Percentiles rank a stretch among this genome's conserved stretches.
Evolutionary conservation across 2,329 filamentous ascomycete species (phyloP).

Genomic region (Cytospora leucostoma): DNA sequence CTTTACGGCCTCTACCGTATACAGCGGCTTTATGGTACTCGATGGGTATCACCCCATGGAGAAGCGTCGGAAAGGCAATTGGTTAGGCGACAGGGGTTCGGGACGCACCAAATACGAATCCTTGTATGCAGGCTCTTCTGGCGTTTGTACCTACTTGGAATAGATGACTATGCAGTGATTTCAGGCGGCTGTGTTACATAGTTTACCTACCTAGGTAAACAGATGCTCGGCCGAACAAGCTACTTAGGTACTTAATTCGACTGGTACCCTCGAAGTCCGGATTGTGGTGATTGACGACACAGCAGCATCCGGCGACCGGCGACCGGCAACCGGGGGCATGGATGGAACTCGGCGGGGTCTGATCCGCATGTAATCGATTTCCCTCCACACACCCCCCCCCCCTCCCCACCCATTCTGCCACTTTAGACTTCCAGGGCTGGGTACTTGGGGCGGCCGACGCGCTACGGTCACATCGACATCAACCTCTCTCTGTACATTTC

Average conservation of each 20-base stretch:
- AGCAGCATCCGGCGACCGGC: not conserved
- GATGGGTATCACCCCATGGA: not conserved
- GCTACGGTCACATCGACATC: constrained; percentile 1
- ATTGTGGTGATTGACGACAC: not conserved
- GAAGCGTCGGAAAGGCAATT: constrained; percentile 13
- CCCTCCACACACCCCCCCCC: not conserved
- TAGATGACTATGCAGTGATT: not conserved
- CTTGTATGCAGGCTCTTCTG: not conserved
- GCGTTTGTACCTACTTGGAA: not conserved
- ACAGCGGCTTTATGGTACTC: constrained; percentile 21
- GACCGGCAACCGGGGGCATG: not conserved
- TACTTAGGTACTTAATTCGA: too few species aligned
- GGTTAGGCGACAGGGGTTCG: not conserved
- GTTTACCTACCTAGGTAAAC: too few species aligned
- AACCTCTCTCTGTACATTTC: constrained; percentile 1
- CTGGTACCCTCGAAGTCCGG: not conserved
- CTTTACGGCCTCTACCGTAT: not conserved
- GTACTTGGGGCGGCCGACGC: constrained; percentile 1
- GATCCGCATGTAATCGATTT: not conserved
- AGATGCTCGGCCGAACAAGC: too few species aligned
- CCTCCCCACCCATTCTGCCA: not conserved
- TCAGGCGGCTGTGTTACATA: too few species aligned
- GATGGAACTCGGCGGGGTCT: not conserved
- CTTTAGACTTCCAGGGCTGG: not conserved
- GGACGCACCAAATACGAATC: not conserved